Percentiles rank a stretch among this genome's conserved stretches.
phyloP scores from a whole-genome alignment of 2,329 filamentous ascomycete species.

The Xylaria sp. region DNA sequence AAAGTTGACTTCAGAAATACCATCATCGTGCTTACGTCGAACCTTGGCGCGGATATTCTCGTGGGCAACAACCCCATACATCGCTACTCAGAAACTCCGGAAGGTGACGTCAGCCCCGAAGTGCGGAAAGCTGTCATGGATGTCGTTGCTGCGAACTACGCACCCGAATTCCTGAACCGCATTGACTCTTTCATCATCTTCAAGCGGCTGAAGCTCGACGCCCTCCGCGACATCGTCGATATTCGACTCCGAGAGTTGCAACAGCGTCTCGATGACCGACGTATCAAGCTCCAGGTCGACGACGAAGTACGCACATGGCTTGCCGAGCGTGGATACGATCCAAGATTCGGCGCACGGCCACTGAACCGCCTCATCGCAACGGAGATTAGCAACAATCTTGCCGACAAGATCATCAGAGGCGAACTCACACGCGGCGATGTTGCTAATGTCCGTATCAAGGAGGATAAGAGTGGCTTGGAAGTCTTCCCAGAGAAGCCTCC shows the following conservation, averaged over 20 bases:
- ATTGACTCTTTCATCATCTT: conserved; percentile 98
- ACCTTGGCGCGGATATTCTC: conserved; percentile 91
- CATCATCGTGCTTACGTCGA: conserved; percentile 95
- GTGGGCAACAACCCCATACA: conserved; percentile 77
- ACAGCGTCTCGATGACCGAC: conserved; percentile 81
- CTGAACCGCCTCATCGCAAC: conserved; percentile 91
- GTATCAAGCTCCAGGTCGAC: conserved; percentile 80
- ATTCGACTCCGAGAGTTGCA: conserved; percentile 90
- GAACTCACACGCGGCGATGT: conserved; percentile 79
- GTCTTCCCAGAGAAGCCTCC: conserved; percentile 51
- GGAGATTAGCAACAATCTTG: conserved; percentile 87
- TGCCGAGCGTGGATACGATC: conserved; percentile 89
- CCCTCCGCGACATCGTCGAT: conserved; percentile 91
- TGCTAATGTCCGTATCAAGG: conserved; percentile 75
- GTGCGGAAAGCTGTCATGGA: conserved; percentile 88
- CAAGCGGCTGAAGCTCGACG: conserved; percentile 81
- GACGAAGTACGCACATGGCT: conserved; percentile 85
- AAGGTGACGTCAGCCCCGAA: conserved; percentile 76
- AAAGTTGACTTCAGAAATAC: conserved; percentile 98
- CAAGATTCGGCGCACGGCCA: conserved; percentile 88
- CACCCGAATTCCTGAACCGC: conserved; percentile 95
- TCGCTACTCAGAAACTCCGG: conserved; percentile 69
- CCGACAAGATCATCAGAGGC: conserved; percentile 91
- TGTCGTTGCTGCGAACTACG: conserved; percentile 78
- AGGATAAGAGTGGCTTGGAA: conserved; percentile 68